Conservation (phyloP, 371 early-diverging fungal genomes). For the Choanephora cucurbitarum region DNA sequence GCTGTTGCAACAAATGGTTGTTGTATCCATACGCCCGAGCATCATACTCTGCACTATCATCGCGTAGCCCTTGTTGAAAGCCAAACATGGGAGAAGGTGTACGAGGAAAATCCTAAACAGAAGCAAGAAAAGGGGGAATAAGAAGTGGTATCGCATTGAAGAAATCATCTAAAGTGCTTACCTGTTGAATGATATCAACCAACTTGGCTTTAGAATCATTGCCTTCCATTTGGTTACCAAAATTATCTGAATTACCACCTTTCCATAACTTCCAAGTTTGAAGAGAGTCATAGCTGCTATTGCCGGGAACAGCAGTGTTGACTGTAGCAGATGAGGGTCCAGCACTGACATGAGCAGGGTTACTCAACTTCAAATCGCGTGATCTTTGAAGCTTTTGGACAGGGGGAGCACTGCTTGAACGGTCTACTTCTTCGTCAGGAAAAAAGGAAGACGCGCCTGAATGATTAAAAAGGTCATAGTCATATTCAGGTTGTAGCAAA, state of each 20-base stretch:
- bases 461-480: slow-evolving; percentile 17
- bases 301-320: not conserved
- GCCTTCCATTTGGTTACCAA: slow-evolving; percentile 1
- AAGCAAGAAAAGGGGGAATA: not conserved
- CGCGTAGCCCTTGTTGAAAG: slow-evolving; percentile 12
- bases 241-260: slow-evolving; percentile 6
- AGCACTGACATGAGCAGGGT: not conserved
- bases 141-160: not conserved
- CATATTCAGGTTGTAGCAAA: slow-evolving; percentile 15
- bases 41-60: slow-evolving; percentile 5
- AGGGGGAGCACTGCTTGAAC: slow-evolving; percentile 15
- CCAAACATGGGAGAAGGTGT: slow-evolving; percentile 21
- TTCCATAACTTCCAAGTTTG: slow-evolving; percentile 24
- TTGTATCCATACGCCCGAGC: slow-evolving; percentile 22
- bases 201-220: slow-evolving; percentile 16
- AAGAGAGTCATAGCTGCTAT: slow-evolving; percentile 5
- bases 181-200: slow-evolving; percentile 16
- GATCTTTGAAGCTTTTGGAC: slow-evolving; percentile 13
- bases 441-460: slow-evolving; percentile 20
- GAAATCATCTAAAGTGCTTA: not conserved
- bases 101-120: slow-evolving; percentile 15
- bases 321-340: not conserved
- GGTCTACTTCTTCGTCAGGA: slow-evolving; percentile 9
- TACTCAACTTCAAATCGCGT: slow-evolving; percentile 10
- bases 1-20: slow-evolving; percentile 18